These are phyloP conservation scores for Cyclospora cayetanensis DNA, from an alignment of 169 alveolate genomes.

Conservation along the genomic window DNA sequence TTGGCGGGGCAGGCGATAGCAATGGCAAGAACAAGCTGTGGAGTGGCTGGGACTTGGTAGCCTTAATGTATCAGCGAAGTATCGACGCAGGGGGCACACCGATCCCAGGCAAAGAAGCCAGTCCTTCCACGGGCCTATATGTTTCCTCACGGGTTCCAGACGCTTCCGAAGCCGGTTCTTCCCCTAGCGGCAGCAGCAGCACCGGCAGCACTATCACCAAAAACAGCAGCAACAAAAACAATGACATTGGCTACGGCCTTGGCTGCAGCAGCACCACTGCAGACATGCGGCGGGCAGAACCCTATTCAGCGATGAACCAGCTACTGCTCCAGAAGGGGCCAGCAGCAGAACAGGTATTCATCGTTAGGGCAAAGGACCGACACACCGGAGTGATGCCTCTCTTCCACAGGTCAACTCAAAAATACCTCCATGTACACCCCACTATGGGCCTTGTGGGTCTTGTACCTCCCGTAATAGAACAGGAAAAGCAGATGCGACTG, in stretches of 20 bases:
- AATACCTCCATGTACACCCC: conserved; percentile 55
- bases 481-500: not conserved
- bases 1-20: not conserved
- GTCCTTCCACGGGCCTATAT: not conserved
- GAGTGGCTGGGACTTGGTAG: conserved; percentile 27
- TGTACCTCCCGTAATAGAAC: conserved; percentile 17
- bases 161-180: not conserved
- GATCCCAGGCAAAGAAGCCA: not conserved
- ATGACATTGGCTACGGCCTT: not conserved
- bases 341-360: not conserved
- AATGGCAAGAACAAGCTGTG: not conserved
- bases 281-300: conserved; percentile 11
- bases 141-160: not conserved
- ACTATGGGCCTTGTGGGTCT: conserved; percentile 65
- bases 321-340: conserved; percentile 40
- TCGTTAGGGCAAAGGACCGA: conserved; percentile 55
- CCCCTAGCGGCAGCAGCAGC: not conserved
- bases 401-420: not conserved
- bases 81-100: not conserved
- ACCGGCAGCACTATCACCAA: not conserved
- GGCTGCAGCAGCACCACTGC: not conserved
- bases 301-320: conserved; percentile 23
- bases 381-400: conserved; percentile 44
- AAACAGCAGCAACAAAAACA: conserved; percentile 21
- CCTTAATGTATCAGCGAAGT: not conserved